Conservation (phyloP, 2,329 filamentous ascomycete species). For the Ceratocystis colombiana region DNA sequence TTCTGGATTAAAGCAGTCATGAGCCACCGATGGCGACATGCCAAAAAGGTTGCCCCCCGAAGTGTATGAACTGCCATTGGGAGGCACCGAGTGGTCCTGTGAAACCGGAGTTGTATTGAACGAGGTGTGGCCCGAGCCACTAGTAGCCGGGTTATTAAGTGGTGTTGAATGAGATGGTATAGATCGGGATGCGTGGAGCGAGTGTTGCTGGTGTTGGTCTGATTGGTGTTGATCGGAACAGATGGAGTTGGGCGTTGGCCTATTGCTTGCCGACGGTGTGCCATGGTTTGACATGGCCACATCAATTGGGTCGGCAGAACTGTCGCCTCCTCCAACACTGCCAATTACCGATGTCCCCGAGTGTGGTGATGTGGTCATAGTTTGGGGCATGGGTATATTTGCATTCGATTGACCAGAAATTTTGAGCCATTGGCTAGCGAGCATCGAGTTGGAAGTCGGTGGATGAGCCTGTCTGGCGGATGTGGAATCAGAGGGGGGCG, state of each 20-base stretch:
- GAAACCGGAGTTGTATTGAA: background rate
- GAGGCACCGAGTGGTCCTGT: background rate
- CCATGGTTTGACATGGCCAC: conserved; percentile 14
- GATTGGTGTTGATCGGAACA: conserved; percentile 19
- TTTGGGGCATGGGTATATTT: background rate
- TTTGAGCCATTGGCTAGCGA: conserved; percentile 13
- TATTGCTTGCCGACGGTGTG: conserved; percentile 14
- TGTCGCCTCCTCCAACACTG: conserved; percentile 2
- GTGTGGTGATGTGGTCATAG: conserved; percentile 1
- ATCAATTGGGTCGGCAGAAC: background rate
- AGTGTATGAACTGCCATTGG: background rate
- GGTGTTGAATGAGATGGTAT: background rate
- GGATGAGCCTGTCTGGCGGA: background rate
- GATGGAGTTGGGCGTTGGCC: conserved; percentile 21
- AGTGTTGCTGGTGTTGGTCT: conserved; percentile 17
- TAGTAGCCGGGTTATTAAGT: background rate
- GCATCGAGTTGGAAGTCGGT: background rate
- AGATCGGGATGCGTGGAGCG: background rate
- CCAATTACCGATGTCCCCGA: background rate
- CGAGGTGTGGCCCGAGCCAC: background rate
- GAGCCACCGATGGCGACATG: background rate
- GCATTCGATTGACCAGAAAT: background rate
- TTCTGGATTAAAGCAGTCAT: conserved; percentile 26
- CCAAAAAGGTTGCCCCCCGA: background rate
- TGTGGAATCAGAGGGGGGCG: conserved; percentile 9